A percentile compares a stretch with the other conserved stretches of the same genome.
Evolutionary conservation across 2,329 filamentous ascomycete genomes (phyloP).

Genomic region (Lecanicillium sp.): DNA sequence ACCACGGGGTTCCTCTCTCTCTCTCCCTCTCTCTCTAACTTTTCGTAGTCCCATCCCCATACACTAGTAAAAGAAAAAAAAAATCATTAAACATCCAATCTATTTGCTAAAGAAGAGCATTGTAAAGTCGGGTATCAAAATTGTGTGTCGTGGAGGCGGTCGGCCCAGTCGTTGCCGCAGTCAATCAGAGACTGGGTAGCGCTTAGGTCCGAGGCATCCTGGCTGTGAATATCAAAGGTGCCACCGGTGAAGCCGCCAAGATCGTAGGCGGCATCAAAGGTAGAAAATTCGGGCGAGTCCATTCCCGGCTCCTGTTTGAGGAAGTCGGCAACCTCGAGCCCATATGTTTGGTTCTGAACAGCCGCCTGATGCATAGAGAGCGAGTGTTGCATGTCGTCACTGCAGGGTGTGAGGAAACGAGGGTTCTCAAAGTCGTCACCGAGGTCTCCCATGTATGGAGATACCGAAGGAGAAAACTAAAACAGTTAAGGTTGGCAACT

Average conservation of each 20-base stretch:
- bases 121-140: conserved; percentile 21
- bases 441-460: conserved; percentile 27
- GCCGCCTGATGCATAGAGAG: conserved; percentile 18
- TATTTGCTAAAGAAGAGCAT: neutral
- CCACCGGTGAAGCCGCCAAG: conserved; percentile 25
- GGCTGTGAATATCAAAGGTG: conserved; percentile 21
- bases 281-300: conserved; percentile 27
- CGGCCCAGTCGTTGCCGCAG: conserved; percentile 20
- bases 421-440: conserved; percentile 24
- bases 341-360: conserved; percentile 7
- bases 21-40: no score
- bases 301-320: conserved; percentile 18
- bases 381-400: conserved; percentile 35
- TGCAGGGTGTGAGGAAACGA: conserved; percentile 45
- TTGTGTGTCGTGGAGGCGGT: conserved; percentile 20
- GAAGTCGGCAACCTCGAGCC: conserved; percentile 20
- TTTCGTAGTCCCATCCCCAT: no score
- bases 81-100: no score
- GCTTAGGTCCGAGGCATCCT: conserved; percentile 15
- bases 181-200: conserved; percentile 18
- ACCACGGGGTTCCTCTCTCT: neutral
- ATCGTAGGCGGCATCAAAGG: conserved; percentile 32
- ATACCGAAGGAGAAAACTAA: conserved; percentile 30
- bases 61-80: no score
- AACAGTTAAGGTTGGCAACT: conserved; percentile 18